A percentile compares a stretch with the other conserved stretches of the same genome.
phyloP scores from a whole-genome alignment of 345 rosid species.

The Sapria himalayana region DNA sequence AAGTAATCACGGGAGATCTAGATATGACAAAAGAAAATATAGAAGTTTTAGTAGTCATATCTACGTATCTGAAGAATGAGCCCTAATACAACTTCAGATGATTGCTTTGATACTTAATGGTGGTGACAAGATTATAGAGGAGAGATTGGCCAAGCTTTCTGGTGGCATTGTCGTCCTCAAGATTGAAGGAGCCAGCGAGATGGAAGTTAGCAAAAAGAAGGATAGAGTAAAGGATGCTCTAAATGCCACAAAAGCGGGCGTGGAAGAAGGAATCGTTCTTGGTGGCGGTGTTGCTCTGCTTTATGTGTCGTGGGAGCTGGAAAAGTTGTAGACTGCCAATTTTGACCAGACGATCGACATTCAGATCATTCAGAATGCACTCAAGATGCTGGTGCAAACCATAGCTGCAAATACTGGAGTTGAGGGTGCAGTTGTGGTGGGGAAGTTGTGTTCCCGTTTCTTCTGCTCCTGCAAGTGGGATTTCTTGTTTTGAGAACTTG shows the following conservation, averaged over 20 bases:
- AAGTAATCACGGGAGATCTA: too few relatives aligned
- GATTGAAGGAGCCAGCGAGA: conserved; percentile 17
- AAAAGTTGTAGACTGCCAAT: conserved; percentile 11
- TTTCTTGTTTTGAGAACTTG: too few relatives aligned
- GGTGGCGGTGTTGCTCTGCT: conserved; percentile 17
- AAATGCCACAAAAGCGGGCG: conserved; percentile 17
- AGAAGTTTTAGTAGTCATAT: too few relatives aligned
- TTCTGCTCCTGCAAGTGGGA: too few relatives aligned
- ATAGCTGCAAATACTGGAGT: conserved; percentile 24
- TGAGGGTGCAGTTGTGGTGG: conserved; percentile 27
- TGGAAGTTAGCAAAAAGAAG: conserved; percentile 14
- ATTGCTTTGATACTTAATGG: too few relatives aligned
- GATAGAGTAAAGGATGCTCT: conserved; percentile 14
- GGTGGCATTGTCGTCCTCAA: conserved; percentile 15
- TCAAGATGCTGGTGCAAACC: conserved; percentile 19
- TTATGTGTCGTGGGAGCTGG: conserved; percentile 14
- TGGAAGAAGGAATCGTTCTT: conserved; percentile 17
- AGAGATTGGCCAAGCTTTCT: conserved; percentile 12
- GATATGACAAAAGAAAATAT: too few relatives aligned
- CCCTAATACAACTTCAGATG: too few relatives aligned
- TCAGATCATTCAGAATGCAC: conserved; percentile 15
- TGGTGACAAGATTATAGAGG: too few relatives aligned
- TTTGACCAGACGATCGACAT: conserved; percentile 15
- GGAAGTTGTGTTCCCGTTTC: too few relatives aligned
- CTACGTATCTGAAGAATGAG: too few relatives aligned